Conservation (phyloP, 75 land plant species). For the Picea glauca region DNA sequence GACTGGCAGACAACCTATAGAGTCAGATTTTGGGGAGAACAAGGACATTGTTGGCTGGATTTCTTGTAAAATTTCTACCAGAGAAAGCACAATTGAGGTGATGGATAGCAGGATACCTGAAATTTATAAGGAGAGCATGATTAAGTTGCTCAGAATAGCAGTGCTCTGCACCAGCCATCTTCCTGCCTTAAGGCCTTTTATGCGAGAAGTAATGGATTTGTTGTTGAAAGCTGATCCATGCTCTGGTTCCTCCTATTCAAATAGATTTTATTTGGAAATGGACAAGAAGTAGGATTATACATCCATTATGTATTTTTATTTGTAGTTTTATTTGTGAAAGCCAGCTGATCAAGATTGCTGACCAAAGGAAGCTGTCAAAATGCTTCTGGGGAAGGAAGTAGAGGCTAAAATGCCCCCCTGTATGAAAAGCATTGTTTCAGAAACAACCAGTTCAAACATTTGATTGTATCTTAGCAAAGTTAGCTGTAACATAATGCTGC, state of each 20-base stretch:
- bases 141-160: slow-evolving; percentile 48
- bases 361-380: no score
- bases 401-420: no score
- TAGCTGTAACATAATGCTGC: no score
- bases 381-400: no score
- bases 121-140: slow-evolving; percentile 60
- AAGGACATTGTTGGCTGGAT: slow-evolving; percentile 61
- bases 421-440: no score
- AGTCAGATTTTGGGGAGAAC: slow-evolving; percentile 63
- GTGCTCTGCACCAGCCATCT: slow-evolving; percentile 49
- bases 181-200: slow-evolving; percentile 55
- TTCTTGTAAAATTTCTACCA: slow-evolving; percentile 36
- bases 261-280: no score
- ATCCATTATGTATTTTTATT: no score
- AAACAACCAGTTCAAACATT: no score
- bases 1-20: slow-evolving; percentile 62
- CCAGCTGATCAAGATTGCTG: no score
- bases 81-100: slow-evolving; percentile 43
- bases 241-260: neutral
- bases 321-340: no score
- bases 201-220: slow-evolving; percentile 66
- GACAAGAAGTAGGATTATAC: no score
- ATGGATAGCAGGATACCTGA: slow-evolving; percentile 46
- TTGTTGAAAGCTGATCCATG: slow-evolving; percentile 54
- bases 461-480: no score